Evolutionary conservation across 1,139 yeast genomes (phyloP).

Genomic region (Kodamaea plutei): DNA sequence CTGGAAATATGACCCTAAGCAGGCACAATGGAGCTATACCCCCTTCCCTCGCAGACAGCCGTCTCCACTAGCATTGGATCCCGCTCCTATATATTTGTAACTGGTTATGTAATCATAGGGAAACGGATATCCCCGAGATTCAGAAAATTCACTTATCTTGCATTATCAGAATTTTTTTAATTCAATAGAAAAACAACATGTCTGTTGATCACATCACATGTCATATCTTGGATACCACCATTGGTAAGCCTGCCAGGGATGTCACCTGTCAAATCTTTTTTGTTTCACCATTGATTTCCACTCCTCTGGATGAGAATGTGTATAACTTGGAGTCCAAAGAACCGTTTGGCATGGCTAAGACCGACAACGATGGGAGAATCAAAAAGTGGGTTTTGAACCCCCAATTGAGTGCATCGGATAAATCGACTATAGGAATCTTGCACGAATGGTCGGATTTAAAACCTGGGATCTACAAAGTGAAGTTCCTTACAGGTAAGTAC

Average conservation of each 20-base stretch:
- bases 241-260: constrained; percentile 71
- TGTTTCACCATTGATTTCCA: constrained; percentile 24
- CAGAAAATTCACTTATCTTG: no score
- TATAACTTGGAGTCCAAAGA: constrained; percentile 20
- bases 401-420: constrained; percentile 15
- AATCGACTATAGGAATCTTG: constrained; percentile 30
- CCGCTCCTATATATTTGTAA: constrained; percentile 1
- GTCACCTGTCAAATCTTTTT: constrained; percentile 59
- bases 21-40: constrained; percentile 17
- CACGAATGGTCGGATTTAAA: constrained; percentile 38
- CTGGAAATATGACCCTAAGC: constrained; percentile 24
- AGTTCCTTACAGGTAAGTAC: constrained; percentile 71
- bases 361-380: constrained; percentile 78
- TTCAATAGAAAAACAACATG: constrained; percentile 17
- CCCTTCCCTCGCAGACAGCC: constrained; percentile 6
- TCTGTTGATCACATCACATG: constrained; percentile 68
- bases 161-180: no score
- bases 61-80: neutral
- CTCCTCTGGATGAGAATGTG: constrained; percentile 24
- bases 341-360: constrained; percentile 61
- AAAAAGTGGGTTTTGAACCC: constrained; percentile 60
- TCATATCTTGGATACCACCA: constrained; percentile 81
- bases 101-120: no score
- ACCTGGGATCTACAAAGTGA: constrained; percentile 68
- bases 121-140: no score